A percentile compares a stretch with the other conserved stretches of the same genome.
Evolutionary conservation across 371 early-diverging fungal species (phyloP).

Genomic region (Apophysomyces trapeziformis): DNA sequence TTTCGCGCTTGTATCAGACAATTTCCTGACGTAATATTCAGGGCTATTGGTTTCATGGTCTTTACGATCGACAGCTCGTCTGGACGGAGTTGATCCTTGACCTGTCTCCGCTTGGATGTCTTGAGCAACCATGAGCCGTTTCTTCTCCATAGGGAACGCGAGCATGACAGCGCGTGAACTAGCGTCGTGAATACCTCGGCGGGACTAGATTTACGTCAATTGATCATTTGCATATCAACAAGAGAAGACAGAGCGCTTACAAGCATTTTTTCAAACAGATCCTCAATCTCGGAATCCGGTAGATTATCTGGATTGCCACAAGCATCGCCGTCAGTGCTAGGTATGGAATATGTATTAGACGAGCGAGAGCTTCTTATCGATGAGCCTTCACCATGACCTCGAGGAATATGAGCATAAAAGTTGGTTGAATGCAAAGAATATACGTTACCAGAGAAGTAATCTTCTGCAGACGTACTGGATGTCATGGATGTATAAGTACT

Average conservation of each 20-base stretch:
- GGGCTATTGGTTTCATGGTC: conserved; percentile 5
- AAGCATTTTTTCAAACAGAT: conserved; percentile 57
- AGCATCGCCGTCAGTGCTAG: conserved; percentile 6
- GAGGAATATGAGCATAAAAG: not conserved
- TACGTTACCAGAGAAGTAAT: conserved; percentile 3
- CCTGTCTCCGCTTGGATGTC: conserved; percentile 45
- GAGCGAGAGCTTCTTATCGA: conserved; percentile 16
- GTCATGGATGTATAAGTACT: not conserved
- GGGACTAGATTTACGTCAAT: conserved; percentile 30
- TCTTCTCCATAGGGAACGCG: conserved; percentile 51
- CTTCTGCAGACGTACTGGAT: conserved; percentile 12
- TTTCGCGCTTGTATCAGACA: conserved; percentile 58
- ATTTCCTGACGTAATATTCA: conserved; percentile 30
- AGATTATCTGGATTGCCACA: conserved; percentile 17
- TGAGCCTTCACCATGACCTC: conserved; percentile 5
- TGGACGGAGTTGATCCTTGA: conserved; percentile 9
- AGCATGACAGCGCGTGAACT: conserved; percentile 43
- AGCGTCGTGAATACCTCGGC: conserved; percentile 52
- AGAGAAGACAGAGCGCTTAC: conserved; percentile 22
- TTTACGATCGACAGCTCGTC: conserved; percentile 6
- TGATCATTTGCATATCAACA: not conserved
- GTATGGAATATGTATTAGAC: conserved; percentile 19
- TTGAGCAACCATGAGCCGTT: conserved; percentile 57
- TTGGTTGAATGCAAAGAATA: not conserved
- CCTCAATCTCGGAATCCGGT: conserved; percentile 38